Evolutionary conservation across 768 basidiomycete species (phyloP).

Genomic region (Hericium rajendrae): DNA sequence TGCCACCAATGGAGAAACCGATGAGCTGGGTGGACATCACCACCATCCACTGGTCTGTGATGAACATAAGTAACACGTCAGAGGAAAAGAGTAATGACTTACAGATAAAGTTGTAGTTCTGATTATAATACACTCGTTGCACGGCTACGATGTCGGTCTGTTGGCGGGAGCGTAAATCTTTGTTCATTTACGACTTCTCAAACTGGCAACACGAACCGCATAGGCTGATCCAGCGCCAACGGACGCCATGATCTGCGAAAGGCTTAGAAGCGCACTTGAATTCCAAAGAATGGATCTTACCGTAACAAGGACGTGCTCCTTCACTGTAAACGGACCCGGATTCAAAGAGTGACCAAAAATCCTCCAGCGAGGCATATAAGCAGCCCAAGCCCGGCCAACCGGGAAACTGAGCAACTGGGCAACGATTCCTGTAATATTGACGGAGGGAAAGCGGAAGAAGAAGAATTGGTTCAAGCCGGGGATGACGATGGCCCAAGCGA

Average conservation of each 20-base stretch:
- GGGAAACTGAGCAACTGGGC: conserved; percentile 64
- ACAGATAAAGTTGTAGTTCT: conserved; percentile 27
- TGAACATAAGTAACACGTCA: background rate
- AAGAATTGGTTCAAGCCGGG: conserved; percentile 74
- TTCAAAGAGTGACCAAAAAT: conserved; percentile 46
- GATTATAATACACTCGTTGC: conserved; percentile 35
- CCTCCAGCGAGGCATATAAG: conserved; percentile 39
- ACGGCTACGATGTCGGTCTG: conserved; percentile 37
- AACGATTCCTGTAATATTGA: conserved; percentile 32
- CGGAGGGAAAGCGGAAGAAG: conserved; percentile 54
- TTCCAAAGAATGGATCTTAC: background rate
- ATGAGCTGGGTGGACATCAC: conserved; percentile 33
- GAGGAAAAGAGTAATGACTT: background rate
- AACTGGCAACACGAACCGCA: conserved; percentile 14
- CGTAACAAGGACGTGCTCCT: conserved; percentile 52
- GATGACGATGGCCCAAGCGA: conserved; percentile 45
- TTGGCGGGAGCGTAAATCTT: background rate
- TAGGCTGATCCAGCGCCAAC: conserved; percentile 25
- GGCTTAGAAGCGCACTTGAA: no score
- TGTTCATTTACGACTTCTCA: background rate
- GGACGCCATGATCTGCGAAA: conserved; percentile 27
- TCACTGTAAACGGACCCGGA: conserved; percentile 65
- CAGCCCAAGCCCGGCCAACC: conserved; percentile 49
- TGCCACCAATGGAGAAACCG: conserved; percentile 33
- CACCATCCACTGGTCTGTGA: conserved; percentile 25